Conservation (phyloP, 1,139 yeast species). For the Diutina ranongensis region DNA sequence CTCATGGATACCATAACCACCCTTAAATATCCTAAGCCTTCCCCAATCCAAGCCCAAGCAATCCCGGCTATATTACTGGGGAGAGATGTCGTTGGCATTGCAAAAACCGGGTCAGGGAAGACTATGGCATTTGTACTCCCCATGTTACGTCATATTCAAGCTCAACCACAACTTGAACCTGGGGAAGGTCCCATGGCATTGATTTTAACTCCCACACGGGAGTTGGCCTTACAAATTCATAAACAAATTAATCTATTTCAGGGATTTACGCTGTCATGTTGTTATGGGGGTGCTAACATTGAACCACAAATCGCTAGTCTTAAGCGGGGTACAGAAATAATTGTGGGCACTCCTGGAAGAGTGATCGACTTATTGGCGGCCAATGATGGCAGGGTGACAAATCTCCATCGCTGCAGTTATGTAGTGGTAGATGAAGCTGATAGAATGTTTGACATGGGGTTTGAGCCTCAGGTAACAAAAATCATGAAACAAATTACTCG, state of each 20-base stretch:
- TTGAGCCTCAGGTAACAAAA: constrained; percentile 90
- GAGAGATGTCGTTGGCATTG: constrained; percentile 83
- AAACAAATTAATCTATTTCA: constrained; percentile 57
- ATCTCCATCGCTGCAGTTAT: constrained; percentile 60
- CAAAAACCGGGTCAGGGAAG: constrained; percentile 95
- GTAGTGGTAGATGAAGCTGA: constrained; percentile 94
- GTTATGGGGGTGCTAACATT: constrained; percentile 90
- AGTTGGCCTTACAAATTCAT: constrained; percentile 75
- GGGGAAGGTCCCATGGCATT: constrained; percentile 72
- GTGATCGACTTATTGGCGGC: constrained; percentile 82
- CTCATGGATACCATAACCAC: constrained; percentile 41
- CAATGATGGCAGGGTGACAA: constrained; percentile 69
- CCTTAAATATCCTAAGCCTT: constrained; percentile 52
- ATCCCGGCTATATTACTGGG: constrained; percentile 88
- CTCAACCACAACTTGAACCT: constrained; percentile 43
- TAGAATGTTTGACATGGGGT: constrained; percentile 93
- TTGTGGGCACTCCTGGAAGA: constrained; percentile 95
- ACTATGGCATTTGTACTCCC: constrained; percentile 85
- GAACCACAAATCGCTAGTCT: constrained; percentile 73
- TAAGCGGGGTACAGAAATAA: constrained; percentile 67
- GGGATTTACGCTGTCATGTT: constrained; percentile 51
- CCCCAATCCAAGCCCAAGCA: constrained; percentile 87
- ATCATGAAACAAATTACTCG: constrained; percentile 58
- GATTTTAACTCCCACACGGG: constrained; percentile 86
- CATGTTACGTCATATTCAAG: constrained; percentile 68